These are phyloP conservation scores for Fragilaria radians DNA, from an alignment of 108 stramenopile species.

Conservation along the genomic window DNA sequence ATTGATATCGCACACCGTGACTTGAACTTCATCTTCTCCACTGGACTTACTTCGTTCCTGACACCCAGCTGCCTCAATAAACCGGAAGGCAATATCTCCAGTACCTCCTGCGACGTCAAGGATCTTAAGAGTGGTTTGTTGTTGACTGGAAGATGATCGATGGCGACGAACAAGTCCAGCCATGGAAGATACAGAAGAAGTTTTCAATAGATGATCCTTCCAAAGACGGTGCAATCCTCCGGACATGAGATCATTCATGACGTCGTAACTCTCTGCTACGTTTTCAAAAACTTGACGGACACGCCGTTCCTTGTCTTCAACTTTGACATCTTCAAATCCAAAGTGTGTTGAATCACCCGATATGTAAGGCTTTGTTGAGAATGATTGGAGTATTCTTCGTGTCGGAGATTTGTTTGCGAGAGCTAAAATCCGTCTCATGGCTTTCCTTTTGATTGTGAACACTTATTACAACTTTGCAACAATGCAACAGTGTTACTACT, in stretches of 20 bases:
- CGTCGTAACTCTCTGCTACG: slow-evolving; percentile 88
- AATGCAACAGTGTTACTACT: too few relatives aligned
- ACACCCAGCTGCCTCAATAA: slow-evolving; percentile 69
- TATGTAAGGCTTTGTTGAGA: too few relatives aligned
- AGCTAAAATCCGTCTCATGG: too few relatives aligned
- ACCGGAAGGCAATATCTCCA: slow-evolving; percentile 96
- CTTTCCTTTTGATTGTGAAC: too few relatives aligned
- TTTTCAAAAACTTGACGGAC: slow-evolving; percentile 84
- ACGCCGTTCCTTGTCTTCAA: slow-evolving; percentile 64
- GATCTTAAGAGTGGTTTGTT: slow-evolving; percentile 27
- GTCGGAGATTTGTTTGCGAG: too few relatives aligned
- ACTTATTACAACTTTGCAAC: too few relatives aligned
- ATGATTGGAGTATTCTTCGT: too few relatives aligned
- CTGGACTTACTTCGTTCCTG: slow-evolving; percentile 46
- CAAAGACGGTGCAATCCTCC: slow-evolving; percentile 92
- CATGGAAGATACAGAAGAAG: slow-evolving; percentile 62
- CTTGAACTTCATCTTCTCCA: slow-evolving; percentile 48
- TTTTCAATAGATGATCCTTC: slow-evolving; percentile 91
- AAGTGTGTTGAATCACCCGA: slow-evolving; percentile 55
- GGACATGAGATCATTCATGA: slow-evolving; percentile 99
- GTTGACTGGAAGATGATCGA: background rate
- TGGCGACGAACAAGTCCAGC: slow-evolving; percentile 38
- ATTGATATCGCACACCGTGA: slow-evolving; percentile 98
- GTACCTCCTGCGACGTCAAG: slow-evolving; percentile 98
- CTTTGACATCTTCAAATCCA: slow-evolving; percentile 59